These are phyloP conservation scores for Lagenidium giganteum DNA, from an alignment of 352 stramenopile species.

Conservation along the genomic window DNA sequence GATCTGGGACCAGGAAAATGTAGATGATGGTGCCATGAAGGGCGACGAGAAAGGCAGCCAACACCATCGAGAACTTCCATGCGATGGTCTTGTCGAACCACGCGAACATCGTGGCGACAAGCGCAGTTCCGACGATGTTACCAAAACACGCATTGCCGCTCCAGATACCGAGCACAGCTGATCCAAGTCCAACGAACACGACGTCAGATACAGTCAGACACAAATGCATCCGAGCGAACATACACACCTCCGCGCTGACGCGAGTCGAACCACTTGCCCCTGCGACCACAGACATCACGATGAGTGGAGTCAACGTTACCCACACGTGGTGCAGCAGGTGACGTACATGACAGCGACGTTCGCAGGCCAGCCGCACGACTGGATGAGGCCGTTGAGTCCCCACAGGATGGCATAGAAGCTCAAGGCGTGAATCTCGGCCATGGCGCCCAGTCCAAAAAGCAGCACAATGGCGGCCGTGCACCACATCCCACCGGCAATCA, in stretches of 20 bases:
- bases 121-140: slow-evolving; percentile 92
- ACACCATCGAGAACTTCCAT: slow-evolving; percentile 89
- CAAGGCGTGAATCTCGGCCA: slow-evolving; percentile 59
- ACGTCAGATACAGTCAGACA: slow-evolving; percentile 1
- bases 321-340: not conserved
- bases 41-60: slow-evolving; percentile 81
- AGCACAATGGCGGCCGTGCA: slow-evolving; percentile 50
- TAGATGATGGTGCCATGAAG: slow-evolving; percentile 86
- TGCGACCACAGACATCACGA: too few species aligned
- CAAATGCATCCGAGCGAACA: too few species aligned
- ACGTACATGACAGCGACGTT: slow-evolving; percentile 78
- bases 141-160: slow-evolving; percentile 96
- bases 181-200: not conserved
- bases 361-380: slow-evolving; percentile 71
- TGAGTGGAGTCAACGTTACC: too few species aligned
- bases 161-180: slow-evolving; percentile 92
- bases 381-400: slow-evolving; percentile 75
- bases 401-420: slow-evolving; percentile 68
- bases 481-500: slow-evolving; percentile 72
- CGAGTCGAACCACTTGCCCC: slow-evolving; percentile 92
- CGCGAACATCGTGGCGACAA: slow-evolving; percentile 75
- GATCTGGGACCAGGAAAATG: slow-evolving; percentile 71
- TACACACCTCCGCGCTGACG: slow-evolving; percentile 52
- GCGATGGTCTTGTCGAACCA: slow-evolving; percentile 64
- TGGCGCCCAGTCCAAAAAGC: slow-evolving; percentile 52